Base-by-base conservation (phyloP, 352 stramenopile species). In the Blastocystis sp. region DNA sequence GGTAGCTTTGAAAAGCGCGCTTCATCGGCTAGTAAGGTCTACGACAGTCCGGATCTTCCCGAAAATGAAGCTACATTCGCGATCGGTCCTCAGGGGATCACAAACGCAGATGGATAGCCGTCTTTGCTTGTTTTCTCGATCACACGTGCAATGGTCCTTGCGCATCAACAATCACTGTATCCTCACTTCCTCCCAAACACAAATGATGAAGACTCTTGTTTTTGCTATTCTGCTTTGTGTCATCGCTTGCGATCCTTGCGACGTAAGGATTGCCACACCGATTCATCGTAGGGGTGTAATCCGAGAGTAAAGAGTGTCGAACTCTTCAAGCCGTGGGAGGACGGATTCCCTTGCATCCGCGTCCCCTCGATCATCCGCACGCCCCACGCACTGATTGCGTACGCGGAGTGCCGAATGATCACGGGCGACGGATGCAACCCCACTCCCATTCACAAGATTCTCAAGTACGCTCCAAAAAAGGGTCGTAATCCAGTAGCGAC, bases 61-160 rank as follows among this genome's bases (percentile, higher is more conserved):
- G 94, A 96, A 82, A 93, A 93, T 5, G 97, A 99, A 90, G 95
- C 94, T 19, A 95, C 98, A 52, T 99, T 99, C 91, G 96, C 96
- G 17, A 97, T 99, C 89, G 95, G 94, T 61, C 92, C 95, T 64
- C 92, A 95, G 89, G 95, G 95, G 74, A 96, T 98, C 87, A 92
- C 95, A 86, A 94, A 98, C 89, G 93, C 91, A n/a, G 91, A 92
- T 65, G 91, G 93, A 52, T 91, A 89, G 89, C 34, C 28, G 5
- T 56, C 5, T 56, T 56, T 56, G 48, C 40, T 74, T 53, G 10
- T 21, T 74, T 7, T 14, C 40, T 40, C 11, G 62, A 41, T 41
- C 34, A 7, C 19, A 21, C 23, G 21, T 71, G n/a, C 38, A 71
- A 7, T 11, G 45, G 9, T 56, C 48, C 48, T 17, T 56, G 48